phyloP scores from a whole-genome alignment of 805 yeast species.

The Kazachstania viticola region DNA sequence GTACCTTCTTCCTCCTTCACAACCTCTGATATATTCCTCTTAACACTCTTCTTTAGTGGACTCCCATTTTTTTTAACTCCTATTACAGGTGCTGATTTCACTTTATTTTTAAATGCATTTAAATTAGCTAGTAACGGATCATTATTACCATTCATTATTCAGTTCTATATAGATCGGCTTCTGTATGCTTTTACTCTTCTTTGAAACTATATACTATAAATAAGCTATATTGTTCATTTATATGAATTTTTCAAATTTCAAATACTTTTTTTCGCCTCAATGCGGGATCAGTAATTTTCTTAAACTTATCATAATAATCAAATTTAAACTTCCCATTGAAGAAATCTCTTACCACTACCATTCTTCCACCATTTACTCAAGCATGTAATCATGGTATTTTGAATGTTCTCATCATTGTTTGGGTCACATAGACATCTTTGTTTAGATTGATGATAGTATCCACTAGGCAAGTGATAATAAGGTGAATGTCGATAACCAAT shows the following conservation, averaged over 20 bases:
- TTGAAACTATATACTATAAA: too few relatives aligned
- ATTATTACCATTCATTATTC: constrained; percentile 10
- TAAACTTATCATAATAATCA: too few relatives aligned
- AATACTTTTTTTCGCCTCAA: too few relatives aligned
- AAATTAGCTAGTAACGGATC: constrained; percentile 43
- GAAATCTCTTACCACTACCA: constrained; percentile 33
- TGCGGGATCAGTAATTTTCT: too few relatives aligned
- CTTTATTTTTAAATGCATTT: constrained; percentile 52
- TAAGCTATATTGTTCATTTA: too few relatives aligned
- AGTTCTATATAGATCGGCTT: too few relatives aligned
- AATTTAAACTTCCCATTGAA: constrained; percentile 9
- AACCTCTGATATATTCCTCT: constrained; percentile 6
- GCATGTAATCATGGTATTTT: constrained; percentile 45
- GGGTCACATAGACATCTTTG: constrained; percentile 57
- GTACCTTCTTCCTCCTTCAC: constrained; percentile 6
- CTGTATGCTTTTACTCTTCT: too few relatives aligned
- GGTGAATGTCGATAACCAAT: constrained; percentile 73
- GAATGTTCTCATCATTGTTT: constrained; percentile 31
- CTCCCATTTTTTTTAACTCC: constrained; percentile 23
- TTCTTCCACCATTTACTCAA: constrained; percentile 71
- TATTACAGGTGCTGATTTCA: constrained; percentile 47
- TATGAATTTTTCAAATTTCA: too few relatives aligned
- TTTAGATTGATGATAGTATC: constrained; percentile 35
- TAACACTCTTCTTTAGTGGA: constrained; percentile 12
- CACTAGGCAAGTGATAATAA: constrained; percentile 49